Percentiles rank a stretch among this genome's conserved stretches.
phyloP scores from a whole-genome alignment of 1,139 yeast species.

The Geotrichum restrictum region DNA sequence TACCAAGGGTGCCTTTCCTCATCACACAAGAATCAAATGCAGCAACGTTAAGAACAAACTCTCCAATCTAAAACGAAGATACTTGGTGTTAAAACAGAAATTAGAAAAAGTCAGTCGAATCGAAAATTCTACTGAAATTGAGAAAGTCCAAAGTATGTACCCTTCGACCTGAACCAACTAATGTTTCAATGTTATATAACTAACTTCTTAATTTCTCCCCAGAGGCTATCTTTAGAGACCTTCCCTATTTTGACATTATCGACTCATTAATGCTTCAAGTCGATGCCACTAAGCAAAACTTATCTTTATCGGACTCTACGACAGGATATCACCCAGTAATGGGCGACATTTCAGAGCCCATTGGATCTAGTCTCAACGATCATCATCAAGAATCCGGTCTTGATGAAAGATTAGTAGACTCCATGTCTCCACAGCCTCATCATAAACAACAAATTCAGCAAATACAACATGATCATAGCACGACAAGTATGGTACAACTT shows the following conservation, averaged over 20 bases:
- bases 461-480: no score
- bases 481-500: no score
- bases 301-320: neutral
- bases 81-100: slow-evolving; percentile 9
- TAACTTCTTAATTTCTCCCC: no score
- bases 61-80: slow-evolving; percentile 14
- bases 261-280: slow-evolving; percentile 8
- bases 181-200: no score
- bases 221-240: slow-evolving; percentile 12
- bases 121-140: neutral
- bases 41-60: slow-evolving; percentile 17
- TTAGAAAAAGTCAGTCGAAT: slow-evolving; percentile 2
- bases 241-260: slow-evolving; percentile 12
- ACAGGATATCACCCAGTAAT: neutral
- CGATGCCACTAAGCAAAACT: neutral
- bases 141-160: slow-evolving; percentile 9
- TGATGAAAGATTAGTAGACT: no score
- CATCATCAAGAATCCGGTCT: no score
- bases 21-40: slow-evolving; percentile 11
- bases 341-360: neutral
- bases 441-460: no score
- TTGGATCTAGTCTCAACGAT: neutral
- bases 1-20: slow-evolving; percentile 15
- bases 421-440: no score
- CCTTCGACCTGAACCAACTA: no score